Evolutionary conservation across 2,329 filamentous ascomycete species (phyloP).

Genomic region (Daldinia eschscholtzii): DNA sequence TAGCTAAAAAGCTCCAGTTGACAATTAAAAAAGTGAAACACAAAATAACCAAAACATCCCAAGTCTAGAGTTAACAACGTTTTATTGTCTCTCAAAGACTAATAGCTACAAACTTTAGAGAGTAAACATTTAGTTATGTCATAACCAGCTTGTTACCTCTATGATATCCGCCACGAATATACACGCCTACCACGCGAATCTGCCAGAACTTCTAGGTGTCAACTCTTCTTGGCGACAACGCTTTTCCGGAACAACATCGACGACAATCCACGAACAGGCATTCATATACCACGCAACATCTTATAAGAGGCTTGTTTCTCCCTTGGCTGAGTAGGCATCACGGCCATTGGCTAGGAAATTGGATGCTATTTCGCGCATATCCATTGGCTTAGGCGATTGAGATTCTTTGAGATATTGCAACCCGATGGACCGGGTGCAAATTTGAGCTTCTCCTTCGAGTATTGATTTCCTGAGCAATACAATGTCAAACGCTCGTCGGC

Average conservation of each 20-base stretch:
- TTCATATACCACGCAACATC: slow-evolving; percentile 20
- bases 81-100: slow-evolving; percentile 12
- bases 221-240: background rate
- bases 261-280: slow-evolving; percentile 15
- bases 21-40: slow-evolving; percentile 1
- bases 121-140: slow-evolving; percentile 23
- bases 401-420: slow-evolving; percentile 18
- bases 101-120: slow-evolving; percentile 7
- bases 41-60: slow-evolving; percentile 5
- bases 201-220: slow-evolving; percentile 18
- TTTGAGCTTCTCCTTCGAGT: background rate
- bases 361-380: background rate
- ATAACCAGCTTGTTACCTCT: slow-evolving; percentile 1
- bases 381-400: slow-evolving; percentile 11
- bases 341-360: slow-evolving; percentile 17
- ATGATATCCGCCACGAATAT: slow-evolving; percentile 6
- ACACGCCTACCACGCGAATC: slow-evolving; percentile 13
- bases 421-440: slow-evolving; percentile 10
- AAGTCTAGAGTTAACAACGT: slow-evolving; percentile 1
- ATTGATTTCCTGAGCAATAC: slow-evolving; percentile 13
- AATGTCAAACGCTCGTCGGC: slow-evolving; percentile 42
- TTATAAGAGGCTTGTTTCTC: slow-evolving; percentile 14
- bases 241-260: slow-evolving; percentile 5
- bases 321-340: slow-evolving; percentile 10
- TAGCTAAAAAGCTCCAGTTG: slow-evolving; percentile 18